A percentile compares a stretch with the other conserved stretches of the same genome.
Conservation (phyloP, 768 basidiomycete genomes). For the Leccinum truebloodii region DNA sequence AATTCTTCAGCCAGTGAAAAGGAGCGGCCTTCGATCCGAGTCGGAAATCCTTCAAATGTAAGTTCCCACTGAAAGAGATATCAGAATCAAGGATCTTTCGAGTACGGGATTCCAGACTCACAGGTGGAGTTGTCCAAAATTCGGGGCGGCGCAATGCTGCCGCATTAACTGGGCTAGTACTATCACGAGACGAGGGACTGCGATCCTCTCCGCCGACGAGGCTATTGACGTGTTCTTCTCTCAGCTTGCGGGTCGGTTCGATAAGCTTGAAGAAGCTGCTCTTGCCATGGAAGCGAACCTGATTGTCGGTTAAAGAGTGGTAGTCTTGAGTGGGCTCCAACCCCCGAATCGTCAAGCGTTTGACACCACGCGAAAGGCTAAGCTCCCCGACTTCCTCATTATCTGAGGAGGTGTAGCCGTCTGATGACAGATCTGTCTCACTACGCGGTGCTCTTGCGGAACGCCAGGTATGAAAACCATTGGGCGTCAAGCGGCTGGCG, state of each 20-base stretch:
- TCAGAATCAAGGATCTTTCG: not conserved
- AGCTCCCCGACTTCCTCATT: constrained; percentile 40
- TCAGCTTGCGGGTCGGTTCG: constrained; percentile 52
- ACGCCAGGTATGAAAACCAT: constrained; percentile 11
- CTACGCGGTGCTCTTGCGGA: constrained; percentile 27
- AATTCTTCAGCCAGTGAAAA: constrained; percentile 45
- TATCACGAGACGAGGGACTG: constrained; percentile 19
- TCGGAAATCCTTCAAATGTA: constrained; percentile 48
- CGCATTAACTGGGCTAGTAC: constrained; percentile 21
- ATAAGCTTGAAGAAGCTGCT: constrained; percentile 59
- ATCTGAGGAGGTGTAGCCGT: constrained; percentile 33
- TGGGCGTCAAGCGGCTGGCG: constrained; percentile 6
- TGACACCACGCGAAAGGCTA: constrained; percentile 40
- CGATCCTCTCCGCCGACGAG: constrained; percentile 21
- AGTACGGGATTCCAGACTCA: constrained; percentile 32
- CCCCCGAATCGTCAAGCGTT: constrained; percentile 38
- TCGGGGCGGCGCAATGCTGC: constrained; percentile 40
- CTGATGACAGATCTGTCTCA: constrained; percentile 32
- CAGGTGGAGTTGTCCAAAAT: constrained; percentile 62
- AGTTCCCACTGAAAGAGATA: constrained; percentile 54
- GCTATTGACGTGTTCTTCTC: constrained; percentile 50
- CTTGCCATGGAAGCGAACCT: constrained; percentile 60
- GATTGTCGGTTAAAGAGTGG: constrained; percentile 36
- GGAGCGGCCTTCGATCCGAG: constrained; percentile 28
- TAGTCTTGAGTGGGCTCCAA: constrained; percentile 38